These are phyloP conservation scores for Gamsiella multidivaricata DNA, from an alignment of 192 early-diverging fungal species.

Conservation along the genomic window DNA sequence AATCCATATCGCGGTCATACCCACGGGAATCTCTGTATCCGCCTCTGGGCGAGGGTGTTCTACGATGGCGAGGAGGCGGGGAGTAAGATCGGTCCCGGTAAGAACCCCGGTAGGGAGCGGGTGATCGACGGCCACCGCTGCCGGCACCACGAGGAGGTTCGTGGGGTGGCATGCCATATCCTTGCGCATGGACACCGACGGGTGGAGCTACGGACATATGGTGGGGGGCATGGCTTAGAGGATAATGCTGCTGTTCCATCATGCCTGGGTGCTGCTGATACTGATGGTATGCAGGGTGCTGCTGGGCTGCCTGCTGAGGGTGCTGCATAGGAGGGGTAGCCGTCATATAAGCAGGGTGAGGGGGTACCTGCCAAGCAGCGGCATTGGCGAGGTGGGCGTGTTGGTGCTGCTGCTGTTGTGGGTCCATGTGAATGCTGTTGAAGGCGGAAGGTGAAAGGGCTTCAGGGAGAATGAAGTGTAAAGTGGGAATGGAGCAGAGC, in stretches of 20 bases:
- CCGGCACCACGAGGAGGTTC: conserved; percentile 14
- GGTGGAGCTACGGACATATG: conserved; percentile 2
- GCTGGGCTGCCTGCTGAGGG: conserved; percentile 9
- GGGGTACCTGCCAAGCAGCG: conserved; percentile 22
- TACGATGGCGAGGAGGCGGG: conserved; percentile 50
- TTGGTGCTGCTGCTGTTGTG: conserved; percentile 45
- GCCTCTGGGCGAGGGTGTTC: conserved; percentile 52
- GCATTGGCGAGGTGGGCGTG: conserved; percentile 22
- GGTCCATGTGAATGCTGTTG: no score
- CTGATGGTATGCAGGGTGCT: conserved; percentile 24
- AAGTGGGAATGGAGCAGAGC: neutral
- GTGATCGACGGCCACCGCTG: conserved; percentile 18
- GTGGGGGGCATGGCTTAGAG: conserved; percentile 13
- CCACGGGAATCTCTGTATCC: conserved; percentile 50
- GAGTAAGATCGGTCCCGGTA: conserved; percentile 56
- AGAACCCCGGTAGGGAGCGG: conserved; percentile 21
- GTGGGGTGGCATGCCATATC: conserved; percentile 29
- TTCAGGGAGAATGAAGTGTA: neutral
- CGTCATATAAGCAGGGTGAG: conserved; percentile 36
- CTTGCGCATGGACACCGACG: conserved; percentile 3
- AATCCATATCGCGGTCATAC: conserved; percentile 45
- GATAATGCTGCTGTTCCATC: conserved; percentile 33
- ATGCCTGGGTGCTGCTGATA: conserved; percentile 31
- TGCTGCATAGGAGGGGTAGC: conserved; percentile 2
- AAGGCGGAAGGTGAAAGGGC: neutral